Percentiles rank a stretch among this genome's conserved stretches.
Evolutionary conservation across 176 grass and related monocot genomes (phyloP).

Genomic region (Cenchrus fungigraminus): DNA sequence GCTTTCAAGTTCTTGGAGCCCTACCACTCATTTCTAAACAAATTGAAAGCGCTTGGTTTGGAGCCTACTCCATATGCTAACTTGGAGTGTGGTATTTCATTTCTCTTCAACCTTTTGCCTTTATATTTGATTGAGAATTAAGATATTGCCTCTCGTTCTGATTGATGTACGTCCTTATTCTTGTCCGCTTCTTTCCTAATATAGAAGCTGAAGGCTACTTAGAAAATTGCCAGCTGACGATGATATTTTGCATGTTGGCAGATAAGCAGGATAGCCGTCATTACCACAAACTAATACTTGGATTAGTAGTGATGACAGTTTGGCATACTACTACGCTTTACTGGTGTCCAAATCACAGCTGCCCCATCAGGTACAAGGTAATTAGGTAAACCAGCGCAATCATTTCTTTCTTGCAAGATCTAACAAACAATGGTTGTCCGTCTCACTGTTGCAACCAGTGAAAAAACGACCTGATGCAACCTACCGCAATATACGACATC

Average conservation of each 20-base stretch:
- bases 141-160: not conserved
- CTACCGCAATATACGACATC: slow-evolving; percentile 18
- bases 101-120: not conserved
- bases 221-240: slow-evolving; percentile 32
- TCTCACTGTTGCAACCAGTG: slow-evolving; percentile 34
- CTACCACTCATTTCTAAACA: not conserved
- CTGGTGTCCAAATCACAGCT: slow-evolving; percentile 44
- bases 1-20: slow-evolving; percentile 26
- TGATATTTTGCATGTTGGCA: slow-evolving; percentile 31
- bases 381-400: slow-evolving; percentile 28
- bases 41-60: not conserved
- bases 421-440: not conserved
- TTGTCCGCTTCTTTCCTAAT: slow-evolving; percentile 34
- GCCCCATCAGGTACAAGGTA: slow-evolving; percentile 35
- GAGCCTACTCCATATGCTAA: not conserved
- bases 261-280: slow-evolving; percentile 12
- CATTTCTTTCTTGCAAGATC: slow-evolving; percentile 10
- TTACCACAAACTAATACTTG: slow-evolving; percentile 25
- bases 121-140: slow-evolving; percentile 34
- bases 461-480: slow-evolving; percentile 37
- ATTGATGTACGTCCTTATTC: slow-evolving; percentile 4
- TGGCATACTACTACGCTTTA: slow-evolving; percentile 5
- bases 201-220: slow-evolving; percentile 7
- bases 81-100: slow-evolving; percentile 21
- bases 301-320: slow-evolving; percentile 41